These are phyloP conservation scores for Hemisphaericaspora subhashii DNA, from an alignment of 1,139 yeast species.

Conservation along the genomic window DNA sequence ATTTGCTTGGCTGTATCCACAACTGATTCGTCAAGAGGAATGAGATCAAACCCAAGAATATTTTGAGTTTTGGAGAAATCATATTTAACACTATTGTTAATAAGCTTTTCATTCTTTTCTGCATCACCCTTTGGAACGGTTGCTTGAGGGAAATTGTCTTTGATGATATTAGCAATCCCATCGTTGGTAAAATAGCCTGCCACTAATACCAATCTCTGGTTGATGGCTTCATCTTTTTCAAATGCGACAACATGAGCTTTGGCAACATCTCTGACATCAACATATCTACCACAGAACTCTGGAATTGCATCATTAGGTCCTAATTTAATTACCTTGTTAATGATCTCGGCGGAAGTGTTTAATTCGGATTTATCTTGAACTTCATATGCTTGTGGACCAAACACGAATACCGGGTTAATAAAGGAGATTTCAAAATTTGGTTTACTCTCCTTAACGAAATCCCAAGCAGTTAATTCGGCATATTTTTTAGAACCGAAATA, in stretches of 20 bases:
- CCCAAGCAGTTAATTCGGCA: conserved; percentile 47
- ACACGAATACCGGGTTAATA: conserved; percentile 48
- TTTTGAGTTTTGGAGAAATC: conserved; percentile 24
- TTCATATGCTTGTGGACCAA: conserved; percentile 45
- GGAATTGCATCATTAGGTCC: conserved; percentile 17
- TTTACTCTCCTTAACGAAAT: conserved; percentile 27
- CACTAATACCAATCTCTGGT: conserved; percentile 24
- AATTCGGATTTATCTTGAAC: conserved; percentile 21
- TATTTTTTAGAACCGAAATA: conserved; percentile 51
- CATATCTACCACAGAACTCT: conserved; percentile 21
- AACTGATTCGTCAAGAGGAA: conserved; percentile 34
- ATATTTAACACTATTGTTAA: conserved; percentile 17
- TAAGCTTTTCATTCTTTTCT: conserved; percentile 15
- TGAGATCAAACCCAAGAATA: conserved; percentile 38
- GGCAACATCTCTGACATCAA: conserved; percentile 58
- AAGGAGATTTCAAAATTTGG: conserved; percentile 41
- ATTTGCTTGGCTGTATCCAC: conserved; percentile 45
- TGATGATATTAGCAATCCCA: conserved; percentile 32
- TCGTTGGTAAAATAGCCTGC: conserved; percentile 30
- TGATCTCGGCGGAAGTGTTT: conserved; percentile 40
- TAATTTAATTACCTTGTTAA: conserved; percentile 23
- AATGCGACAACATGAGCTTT: conserved; percentile 50
- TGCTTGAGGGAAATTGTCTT: conserved; percentile 16
- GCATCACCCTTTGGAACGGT: conserved; percentile 18
- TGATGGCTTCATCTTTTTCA: conserved; percentile 23